Evolutionary conservation across 2,329 filamentous ascomycete species (phyloP).

Genomic region (Trichophyton schoenleinii): DNA sequence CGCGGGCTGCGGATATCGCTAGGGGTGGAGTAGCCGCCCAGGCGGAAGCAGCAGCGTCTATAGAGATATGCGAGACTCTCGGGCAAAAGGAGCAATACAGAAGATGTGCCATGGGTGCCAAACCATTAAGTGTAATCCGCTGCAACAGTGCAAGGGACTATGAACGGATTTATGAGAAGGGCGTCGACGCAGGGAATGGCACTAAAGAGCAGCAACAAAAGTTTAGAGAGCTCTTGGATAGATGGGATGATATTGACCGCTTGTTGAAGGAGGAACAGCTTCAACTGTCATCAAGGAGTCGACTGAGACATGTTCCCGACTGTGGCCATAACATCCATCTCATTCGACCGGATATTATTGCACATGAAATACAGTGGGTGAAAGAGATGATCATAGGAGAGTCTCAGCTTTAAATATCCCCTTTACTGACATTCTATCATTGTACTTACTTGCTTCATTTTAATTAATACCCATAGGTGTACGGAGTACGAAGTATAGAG

Average conservation of each 20-base stretch:
- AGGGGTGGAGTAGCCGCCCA: slow-evolving; percentile 15
- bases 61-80: slow-evolving; percentile 19
- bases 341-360: slow-evolving; percentile 26
- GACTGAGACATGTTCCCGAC: slow-evolving; percentile 22
- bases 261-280: slow-evolving; percentile 24
- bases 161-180: slow-evolving; percentile 22
- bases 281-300: slow-evolving; percentile 20
- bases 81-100: slow-evolving; percentile 22
- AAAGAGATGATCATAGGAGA: slow-evolving; percentile 9
- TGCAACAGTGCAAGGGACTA: slow-evolving; percentile 24
- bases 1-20: slow-evolving; percentile 21
- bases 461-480: no score
- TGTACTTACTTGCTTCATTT: no score
- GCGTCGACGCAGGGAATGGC: slow-evolving; percentile 24
- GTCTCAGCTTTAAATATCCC: neutral
- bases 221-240: slow-evolving; percentile 21
- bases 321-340: slow-evolving; percentile 31
- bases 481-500: no score
- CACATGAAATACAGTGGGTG: slow-evolving; percentile 27
- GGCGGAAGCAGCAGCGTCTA: slow-evolving; percentile 16
- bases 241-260: slow-evolving; percentile 19
- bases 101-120: slow-evolving; percentile 17
- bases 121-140: slow-evolving; percentile 27
- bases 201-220: slow-evolving; percentile 20
- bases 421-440: no score